Percentiles rank a stretch among this genome's conserved stretches.
Conservation (phyloP, 1,284 basidiomycete species). For the Fomitopsis schrenkii region DNA sequence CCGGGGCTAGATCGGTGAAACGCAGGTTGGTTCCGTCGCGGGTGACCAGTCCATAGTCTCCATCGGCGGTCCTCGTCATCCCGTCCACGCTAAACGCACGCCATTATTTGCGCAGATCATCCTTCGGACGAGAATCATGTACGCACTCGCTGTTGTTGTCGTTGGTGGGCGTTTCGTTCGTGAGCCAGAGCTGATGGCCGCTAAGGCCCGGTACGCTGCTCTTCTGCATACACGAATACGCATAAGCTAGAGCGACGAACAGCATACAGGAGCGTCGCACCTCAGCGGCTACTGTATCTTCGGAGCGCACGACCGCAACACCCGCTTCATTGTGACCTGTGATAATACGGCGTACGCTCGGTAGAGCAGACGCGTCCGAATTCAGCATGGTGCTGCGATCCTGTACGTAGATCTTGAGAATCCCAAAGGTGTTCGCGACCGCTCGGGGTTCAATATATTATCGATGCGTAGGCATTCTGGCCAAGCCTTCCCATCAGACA, state of each 20-base stretch:
- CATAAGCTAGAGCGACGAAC: not conserved
- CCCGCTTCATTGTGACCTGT: conserved; percentile 36
- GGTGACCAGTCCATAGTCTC: conserved; percentile 40
- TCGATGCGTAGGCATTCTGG: not conserved
- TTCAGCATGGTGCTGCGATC: conserved; percentile 48
- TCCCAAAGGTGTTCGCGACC: not conserved
- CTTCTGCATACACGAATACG: not conserved
- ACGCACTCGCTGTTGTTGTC: conserved; percentile 48
- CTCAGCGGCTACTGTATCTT: conserved; percentile 9
- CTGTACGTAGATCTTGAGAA: not conserved
- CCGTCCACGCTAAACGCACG: conserved; percentile 42
- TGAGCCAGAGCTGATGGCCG: conserved; percentile 43
- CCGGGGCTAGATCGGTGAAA: conserved; percentile 56
- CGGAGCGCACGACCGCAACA: conserved; percentile 17
- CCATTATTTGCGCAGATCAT: not conserved
- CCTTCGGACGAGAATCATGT: not conserved
- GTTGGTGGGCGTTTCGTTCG: conserved; percentile 45
- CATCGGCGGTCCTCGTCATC: conserved; percentile 36
- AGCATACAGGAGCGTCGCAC: not conserved
- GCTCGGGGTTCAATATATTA: not conserved
- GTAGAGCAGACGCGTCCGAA: conserved; percentile 19
- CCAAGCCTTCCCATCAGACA: too few species aligned
- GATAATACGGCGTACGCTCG: conserved; percentile 43
- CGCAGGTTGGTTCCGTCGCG: conserved; percentile 44
- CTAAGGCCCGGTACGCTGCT: conserved; percentile 15